Evolutionary conservation across 2,329 filamentous ascomycete genomes (phyloP), one percentile per base, ranked within the genome.

Genomic region (Talaromyces amestolkiae): DNA sequence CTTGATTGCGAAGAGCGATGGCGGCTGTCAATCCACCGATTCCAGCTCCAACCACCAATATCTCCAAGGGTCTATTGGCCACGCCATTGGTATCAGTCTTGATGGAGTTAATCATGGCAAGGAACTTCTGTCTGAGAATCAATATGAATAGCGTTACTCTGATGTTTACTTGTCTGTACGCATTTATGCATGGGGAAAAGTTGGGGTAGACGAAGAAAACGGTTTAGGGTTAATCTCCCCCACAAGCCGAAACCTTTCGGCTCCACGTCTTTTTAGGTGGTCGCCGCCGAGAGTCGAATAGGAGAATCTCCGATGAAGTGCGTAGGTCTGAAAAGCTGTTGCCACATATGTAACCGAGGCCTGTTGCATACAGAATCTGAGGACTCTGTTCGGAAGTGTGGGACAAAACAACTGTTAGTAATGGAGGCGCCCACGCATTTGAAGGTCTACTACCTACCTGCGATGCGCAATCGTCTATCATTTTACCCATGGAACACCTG

Each of bases 1-100:
- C 84, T 53, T 82, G 78, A 63, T 82, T 79, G 4, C 85, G 80
- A 1, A 88, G 74, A 10, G 79, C 81, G 39, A 87, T 82, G 0
- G 75, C 75, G 15, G 75, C 71, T 6, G 72, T 69, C 22, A 77
- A 65, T 3, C 75, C 74, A 17, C 73, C 74, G 10, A 77, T 76
- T 4, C 75, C 75, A 19, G 75, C 75, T 17, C 75, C 75, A n/a
- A 72, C 71, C 58, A 77, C 72, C 24, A 54, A 58, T 43, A 43
- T 43, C 8, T 43, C 17, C 41, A 43, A 9, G n/a, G 41, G 41
- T 43, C 41, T 43, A n/a, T 19, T 43, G 8, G 3, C n/a, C 41
- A 43, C 41, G n/a, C 17, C n/a, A 43, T 43, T 43, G n/a, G 27
- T 7, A 31, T 4, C 27, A 31, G 27, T 31, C 27, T 31, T 31